phyloP scores from a whole-genome alignment of 2,329 filamentous ascomycete species.

The Penicillium thymicola region DNA sequence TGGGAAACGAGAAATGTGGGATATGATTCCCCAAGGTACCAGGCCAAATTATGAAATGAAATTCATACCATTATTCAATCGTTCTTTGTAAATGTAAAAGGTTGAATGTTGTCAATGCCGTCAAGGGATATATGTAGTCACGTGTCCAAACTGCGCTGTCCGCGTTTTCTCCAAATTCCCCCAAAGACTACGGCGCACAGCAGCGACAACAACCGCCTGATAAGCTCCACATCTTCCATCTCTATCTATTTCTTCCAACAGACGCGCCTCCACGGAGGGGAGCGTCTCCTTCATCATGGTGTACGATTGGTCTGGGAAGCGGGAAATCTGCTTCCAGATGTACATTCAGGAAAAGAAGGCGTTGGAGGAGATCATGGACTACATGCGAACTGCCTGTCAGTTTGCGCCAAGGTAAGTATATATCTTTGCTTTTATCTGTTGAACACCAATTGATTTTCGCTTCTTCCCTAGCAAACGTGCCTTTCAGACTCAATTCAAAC shows the following conservation, averaged over 20 bases:
- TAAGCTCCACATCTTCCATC: conserved; percentile 17
- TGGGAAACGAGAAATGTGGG: conserved; percentile 7
- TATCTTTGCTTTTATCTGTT: conserved; percentile 1
- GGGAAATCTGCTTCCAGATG: conserved; percentile 63
- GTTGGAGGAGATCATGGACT: conserved; percentile 70
- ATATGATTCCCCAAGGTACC: conserved; percentile 1
- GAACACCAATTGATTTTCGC: background rate
- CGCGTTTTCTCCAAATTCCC: conserved; percentile 10
- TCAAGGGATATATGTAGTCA: background rate
- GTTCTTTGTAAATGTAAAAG: background rate
- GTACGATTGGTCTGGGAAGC: conserved; percentile 67
- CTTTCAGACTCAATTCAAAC: conserved; percentile 71
- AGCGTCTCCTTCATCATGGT: conserved; percentile 40
- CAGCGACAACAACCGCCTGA: conserved; percentile 35
- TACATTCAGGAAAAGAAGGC: conserved; percentile 74
- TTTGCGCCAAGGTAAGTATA: conserved; percentile 66
- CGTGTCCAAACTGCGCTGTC: conserved; percentile 25
- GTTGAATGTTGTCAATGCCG: background rate
- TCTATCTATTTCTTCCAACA: conserved; percentile 13
- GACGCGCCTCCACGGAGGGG: conserved; percentile 29
- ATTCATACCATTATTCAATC: background rate
- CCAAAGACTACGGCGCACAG: conserved; percentile 33
- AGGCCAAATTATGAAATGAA: conserved; percentile 2
- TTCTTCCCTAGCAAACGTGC: conserved; percentile 59
- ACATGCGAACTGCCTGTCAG: conserved; percentile 61